A percentile compares a stretch with the other conserved stretches of the same genome.
phyloP scores from a whole-genome alignment of 2,329 filamentous ascomycete species.

The Clonostachys byssicola region DNA sequence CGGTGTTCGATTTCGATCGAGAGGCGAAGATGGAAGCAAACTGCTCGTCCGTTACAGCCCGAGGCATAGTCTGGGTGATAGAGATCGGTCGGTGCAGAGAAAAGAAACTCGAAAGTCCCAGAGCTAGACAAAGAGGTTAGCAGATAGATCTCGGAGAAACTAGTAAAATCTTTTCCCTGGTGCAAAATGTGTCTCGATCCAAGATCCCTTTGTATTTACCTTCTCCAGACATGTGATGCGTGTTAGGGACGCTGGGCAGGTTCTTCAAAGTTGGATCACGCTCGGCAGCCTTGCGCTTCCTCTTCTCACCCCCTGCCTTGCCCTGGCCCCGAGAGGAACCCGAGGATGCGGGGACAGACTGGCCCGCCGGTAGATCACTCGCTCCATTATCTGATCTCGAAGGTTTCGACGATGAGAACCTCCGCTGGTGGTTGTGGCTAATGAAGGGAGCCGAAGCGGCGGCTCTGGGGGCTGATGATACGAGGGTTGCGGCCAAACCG shows the following conservation, averaged over 20 bases:
- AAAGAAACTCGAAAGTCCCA: conserved; percentile 90
- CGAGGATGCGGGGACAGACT: conserved; percentile 43
- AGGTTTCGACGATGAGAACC: conserved; percentile 60
- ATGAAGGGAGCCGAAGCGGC: conserved; percentile 26
- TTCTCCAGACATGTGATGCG: conserved; percentile 65
- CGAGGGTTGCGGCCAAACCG: conserved; percentile 34
- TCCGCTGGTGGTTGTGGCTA: conserved; percentile 41
- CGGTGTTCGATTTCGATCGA: conserved; percentile 43
- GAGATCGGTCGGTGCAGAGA: conserved; percentile 93
- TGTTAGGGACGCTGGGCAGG: conserved; percentile 71
- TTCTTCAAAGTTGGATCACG: conserved; percentile 44
- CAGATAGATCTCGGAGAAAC: no score
- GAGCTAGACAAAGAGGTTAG: conserved; percentile 48
- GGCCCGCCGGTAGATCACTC: conserved; percentile 42
- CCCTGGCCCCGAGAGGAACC: conserved; percentile 32
- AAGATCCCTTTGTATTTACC: conserved; percentile 37
- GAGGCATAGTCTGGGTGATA: conserved; percentile 76
- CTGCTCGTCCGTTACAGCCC: conserved; percentile 63
- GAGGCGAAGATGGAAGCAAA: conserved; percentile 81
- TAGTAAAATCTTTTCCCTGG: no score
- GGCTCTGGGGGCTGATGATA: conserved; percentile 31
- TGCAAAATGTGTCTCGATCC: no score
- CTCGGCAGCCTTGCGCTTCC: conserved; percentile 49
- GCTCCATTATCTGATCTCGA: conserved; percentile 55
- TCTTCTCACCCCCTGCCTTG: conserved; percentile 45